Evolutionary conservation across 768 basidiomycete species (phyloP), one percentile per base, ranked within the genome.

Genomic region (Suillus alpinus): DNA sequence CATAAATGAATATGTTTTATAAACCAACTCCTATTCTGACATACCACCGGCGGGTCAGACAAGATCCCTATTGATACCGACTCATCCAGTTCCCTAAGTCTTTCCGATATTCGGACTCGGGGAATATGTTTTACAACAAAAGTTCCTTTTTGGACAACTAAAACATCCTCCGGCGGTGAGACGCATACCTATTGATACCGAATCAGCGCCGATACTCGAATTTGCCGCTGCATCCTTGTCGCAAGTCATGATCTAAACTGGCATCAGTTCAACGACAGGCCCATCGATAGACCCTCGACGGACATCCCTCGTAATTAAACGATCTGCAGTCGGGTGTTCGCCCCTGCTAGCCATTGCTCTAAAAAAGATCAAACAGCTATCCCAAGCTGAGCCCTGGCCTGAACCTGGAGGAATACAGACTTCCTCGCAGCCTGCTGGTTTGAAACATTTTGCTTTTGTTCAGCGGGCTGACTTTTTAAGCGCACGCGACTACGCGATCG

Each of bases 31-130:
- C 43, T 44, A 12, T 44, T 6, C 20, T 43, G 8, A 10, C 41
- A 9, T 26, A 13, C 29, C 32, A 34, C n/a, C n/a, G 18, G 23
- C 32, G 55, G 23, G 34, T 36, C 0, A 26, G 13, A 56, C 20
- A 56, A 37, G 23, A 23, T 56, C 20, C 44, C 16, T 57, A 57
- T 57, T 57, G 56, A 31, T 16, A 4, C 56, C 56, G 56, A 20
- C 14, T 13, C 7, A 14, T 26, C 12, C 26, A 23, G 6, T 34
- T 10, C 3, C 18, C 5, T 20, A 14, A 37, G 37, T 14, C 13
- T 37, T 37, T 37, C 37, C 37, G 37, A 37, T 10, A 37, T 12
- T 4, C 32, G 32, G 37, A 37, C 37, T 37, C 13, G 12, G 37
- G 37, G 13, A 36, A 36, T 12, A 36, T 36, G 36, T 36, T 36